These are phyloP conservation scores for Jacaranda copaia DNA, from an alignment of 257 asterid genomes.

Conservation along the genomic window DNA sequence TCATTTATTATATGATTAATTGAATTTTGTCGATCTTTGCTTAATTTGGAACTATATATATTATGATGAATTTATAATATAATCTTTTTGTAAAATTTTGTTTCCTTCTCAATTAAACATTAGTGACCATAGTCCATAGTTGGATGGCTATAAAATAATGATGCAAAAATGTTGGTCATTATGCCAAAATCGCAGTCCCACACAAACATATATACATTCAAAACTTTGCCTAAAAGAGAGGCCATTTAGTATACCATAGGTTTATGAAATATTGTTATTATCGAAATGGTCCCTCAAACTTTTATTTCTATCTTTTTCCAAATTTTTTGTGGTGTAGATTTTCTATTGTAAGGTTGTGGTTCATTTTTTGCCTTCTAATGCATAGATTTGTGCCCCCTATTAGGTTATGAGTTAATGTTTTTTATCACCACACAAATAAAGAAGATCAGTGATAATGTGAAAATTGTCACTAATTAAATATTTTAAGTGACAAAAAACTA, in stretches of 20 bases:
- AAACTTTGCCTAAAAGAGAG: slow-evolving; percentile 38
- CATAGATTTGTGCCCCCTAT: not conserved
- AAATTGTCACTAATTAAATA: no score
- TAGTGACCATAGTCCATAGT: no score
- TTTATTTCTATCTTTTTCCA: not conserved
- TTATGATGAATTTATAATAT: no score
- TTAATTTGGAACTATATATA: no score
- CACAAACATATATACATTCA: slow-evolving; percentile 30
- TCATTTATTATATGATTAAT: no score
- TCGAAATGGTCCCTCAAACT: slow-evolving; percentile 28
- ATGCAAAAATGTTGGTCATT: slow-evolving; percentile 6
- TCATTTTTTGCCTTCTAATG: not conserved
- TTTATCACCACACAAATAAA: no score
- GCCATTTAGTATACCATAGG: slow-evolving; percentile 31
- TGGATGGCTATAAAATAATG: not conserved
- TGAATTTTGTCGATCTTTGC: no score
- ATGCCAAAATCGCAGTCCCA: not conserved
- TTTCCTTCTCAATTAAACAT: no score
- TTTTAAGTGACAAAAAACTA: no score
- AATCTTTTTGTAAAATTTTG: no score
- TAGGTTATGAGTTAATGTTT: not conserved
- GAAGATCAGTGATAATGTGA: no score
- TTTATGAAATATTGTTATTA: slow-evolving; percentile 7
- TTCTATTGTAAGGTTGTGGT: not conserved
- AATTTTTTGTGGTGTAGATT: not conserved